Evolutionary conservation across 1,284 basidiomycete species (phyloP), one percentile per base, ranked within the genome.

Genomic region (Singerocomus inundabilis): DNA sequence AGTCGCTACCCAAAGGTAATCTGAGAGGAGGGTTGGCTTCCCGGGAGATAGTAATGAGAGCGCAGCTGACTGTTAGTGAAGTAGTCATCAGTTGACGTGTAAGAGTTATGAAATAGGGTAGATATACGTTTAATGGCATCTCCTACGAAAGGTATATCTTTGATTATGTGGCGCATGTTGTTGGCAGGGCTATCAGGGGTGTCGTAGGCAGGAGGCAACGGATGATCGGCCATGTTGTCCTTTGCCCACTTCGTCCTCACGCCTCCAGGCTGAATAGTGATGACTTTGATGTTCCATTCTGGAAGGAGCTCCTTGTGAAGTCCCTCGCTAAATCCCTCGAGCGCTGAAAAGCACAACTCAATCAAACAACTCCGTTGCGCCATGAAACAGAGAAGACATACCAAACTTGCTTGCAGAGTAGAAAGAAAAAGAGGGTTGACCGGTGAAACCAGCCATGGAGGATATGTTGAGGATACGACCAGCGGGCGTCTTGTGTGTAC

Each of bases 401-500:
- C 60, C 60, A 4, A 61, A 61, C 34, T 61, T 61, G 52, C 60
- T 63, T 8, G 60, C 60, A 41, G 33, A 56, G 30, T 61, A 63
- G 31, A 49, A 64, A 2, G 51, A 49, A 2, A 63, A 52, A 15
- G 58, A 48, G n/a, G 60, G 51, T 44, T 0, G 42, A 49, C 8
- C 13, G 21, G 21, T 31, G 49, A 61, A 65, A 10, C 62, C 62
- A 26, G 49, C 58, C 3, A 15, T 49, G 2, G 60, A 58, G 4
- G 60, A 65, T n/a, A 61, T 26, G 2, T 61, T 64, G 46, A 61
- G 32, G 35, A 61, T 48, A 11, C 60, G 60, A 28, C 60, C 62
- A 0, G 62, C 55, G 0, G 60, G 52, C 0, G 26, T 51, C 12
- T 51, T 53, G 39, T 63, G 49, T 16, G 51, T 60, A 4, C 60